Evolutionary conservation across 208 protist species (phyloP), one percentile per base, ranked within the genome.

Genomic region (Leishmania amazonensis): DNA sequence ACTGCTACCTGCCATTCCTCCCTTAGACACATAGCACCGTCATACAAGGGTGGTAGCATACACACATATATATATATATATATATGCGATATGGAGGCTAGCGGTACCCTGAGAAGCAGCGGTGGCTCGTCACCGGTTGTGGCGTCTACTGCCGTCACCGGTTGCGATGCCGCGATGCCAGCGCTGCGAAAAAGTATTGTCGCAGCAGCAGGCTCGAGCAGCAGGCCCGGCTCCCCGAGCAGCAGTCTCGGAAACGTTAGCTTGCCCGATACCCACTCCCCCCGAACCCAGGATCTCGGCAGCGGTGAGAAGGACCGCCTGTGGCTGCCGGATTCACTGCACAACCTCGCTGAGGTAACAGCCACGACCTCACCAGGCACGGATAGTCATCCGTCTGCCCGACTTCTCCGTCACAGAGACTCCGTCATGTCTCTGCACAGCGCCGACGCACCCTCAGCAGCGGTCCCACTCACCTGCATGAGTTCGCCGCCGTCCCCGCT

Each of bases 71-170:
- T n/a, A 21, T 62, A 8, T 19, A 45, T 76, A 31, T 76, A 54
- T 54, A 54, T 54, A 31, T 76, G 73, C 31, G 35, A 62, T 57
- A 76, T 60, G 73, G 73, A 62, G 35, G 31, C n/a, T 28, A 51
- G 28, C 42, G 21, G 49, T 58, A 24, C 35, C 51, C 35, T 31
- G 28, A 47, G n/a, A n/a, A 62, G 73, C 73, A 62, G 45, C 73
- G 45, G 51, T 76, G 73, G 24, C 28, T 24, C 51, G 47, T 17
- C 24, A 11, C 73, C 35, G 8, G 17, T 31, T 60, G 15, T 74
- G 70, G 51, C 70, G 70, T 31, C 70, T 13, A 24, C 51, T 38
- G 73, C 47, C 51, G 53, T 17, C 31, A 3, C 73, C 35, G 35
- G 15, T n/a, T 57, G 35, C 3, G 73, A 76, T 47, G 53, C 15